Conservation (phyloP, 148 eudicot species). For the Rhododendron simsii region DNA sequence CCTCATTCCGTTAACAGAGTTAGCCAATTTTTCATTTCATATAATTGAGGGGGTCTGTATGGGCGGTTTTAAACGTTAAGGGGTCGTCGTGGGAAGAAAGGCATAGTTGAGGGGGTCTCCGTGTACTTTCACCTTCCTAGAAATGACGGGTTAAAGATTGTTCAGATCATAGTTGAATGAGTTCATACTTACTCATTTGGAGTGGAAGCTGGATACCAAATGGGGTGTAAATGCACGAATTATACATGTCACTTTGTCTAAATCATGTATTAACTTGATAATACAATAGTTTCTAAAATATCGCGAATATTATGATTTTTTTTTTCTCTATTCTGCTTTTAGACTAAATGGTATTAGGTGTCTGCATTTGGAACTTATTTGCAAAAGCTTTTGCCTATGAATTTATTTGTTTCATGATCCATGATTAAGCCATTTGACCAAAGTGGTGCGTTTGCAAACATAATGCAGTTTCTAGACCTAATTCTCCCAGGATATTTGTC, state of each 20-base stretch:
- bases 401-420: background rate
- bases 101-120: no score
- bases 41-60: no score
- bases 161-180: background rate
- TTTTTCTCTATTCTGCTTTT: no score
- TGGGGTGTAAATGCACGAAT: background rate
- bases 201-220: background rate
- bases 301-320: background rate
- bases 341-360: background rate
- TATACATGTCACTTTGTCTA: background rate
- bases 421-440: background rate
- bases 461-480: background rate
- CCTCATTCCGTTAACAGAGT: no score
- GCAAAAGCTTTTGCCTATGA: background rate
- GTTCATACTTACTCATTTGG: background rate
- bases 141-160: background rate
- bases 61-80: no score
- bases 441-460: background rate
- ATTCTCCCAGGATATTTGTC: background rate
- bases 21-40: no score
- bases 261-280: background rate
- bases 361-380: background rate
- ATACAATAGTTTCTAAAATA: background rate
- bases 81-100: no score
- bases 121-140: background rate